A percentile compares a stretch with the other conserved stretches of the same genome.
These are phyloP conservation scores for Blakeslea trispora DNA, from an alignment of 371 early-diverging fungal genomes.

Conservation along the genomic window DNA sequence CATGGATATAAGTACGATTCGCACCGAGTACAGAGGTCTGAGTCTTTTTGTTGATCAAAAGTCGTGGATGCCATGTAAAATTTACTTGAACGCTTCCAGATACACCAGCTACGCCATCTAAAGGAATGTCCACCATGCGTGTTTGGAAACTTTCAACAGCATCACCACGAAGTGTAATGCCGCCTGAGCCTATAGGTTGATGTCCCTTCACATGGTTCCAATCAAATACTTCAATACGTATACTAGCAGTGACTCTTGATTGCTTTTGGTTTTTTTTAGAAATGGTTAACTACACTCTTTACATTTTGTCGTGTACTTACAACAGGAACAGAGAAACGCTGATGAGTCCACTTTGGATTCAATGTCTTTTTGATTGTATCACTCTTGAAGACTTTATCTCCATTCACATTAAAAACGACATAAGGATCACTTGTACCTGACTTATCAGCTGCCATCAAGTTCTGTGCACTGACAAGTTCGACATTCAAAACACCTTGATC, in stretches of 20 bases:
- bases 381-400: constrained; percentile 78
- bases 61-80: constrained; percentile 50
- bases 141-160: constrained; percentile 43
- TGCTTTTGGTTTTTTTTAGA: constrained; percentile 35
- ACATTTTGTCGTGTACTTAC: constrained; percentile 40
- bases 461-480: constrained; percentile 46
- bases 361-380: constrained; percentile 76
- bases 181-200: constrained; percentile 47
- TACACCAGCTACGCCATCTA: constrained; percentile 49
- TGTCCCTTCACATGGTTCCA: constrained; percentile 75
- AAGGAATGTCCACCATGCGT: constrained; percentile 37
- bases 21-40: constrained; percentile 41
- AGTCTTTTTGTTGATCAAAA: constrained; percentile 42
- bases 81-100: constrained; percentile 41
- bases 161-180: constrained; percentile 45
- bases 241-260: constrained; percentile 60
- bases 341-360: constrained; percentile 79
- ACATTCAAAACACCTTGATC: constrained; percentile 56
- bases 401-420: constrained; percentile 73
- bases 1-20: constrained; percentile 19
- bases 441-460: constrained; percentile 58
- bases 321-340: constrained; percentile 69
- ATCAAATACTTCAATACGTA: constrained; percentile 80
- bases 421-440: constrained; percentile 81
- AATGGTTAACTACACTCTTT: neutral